phyloP scores from a whole-genome alignment of 2,329 filamentous ascomycete species.

The Teratosphaeria nubilosa region DNA sequence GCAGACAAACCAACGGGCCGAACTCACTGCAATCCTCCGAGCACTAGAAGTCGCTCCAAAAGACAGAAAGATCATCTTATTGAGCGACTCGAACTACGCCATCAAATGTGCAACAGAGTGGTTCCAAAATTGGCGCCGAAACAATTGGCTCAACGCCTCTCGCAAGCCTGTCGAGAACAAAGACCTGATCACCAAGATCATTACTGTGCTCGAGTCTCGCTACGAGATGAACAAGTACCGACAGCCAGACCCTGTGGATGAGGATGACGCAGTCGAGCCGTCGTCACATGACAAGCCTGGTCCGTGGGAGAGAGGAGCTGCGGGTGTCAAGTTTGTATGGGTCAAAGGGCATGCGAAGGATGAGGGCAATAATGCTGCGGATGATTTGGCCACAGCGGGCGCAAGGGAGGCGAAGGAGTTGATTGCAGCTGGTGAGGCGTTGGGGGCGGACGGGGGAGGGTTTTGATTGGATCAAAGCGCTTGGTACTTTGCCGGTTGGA shows the following conservation, averaged over 20 bases:
- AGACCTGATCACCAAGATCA: slow-evolving; percentile 67
- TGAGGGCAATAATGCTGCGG: slow-evolving; percentile 69
- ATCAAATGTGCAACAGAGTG: slow-evolving; percentile 84
- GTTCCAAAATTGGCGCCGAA: slow-evolving; percentile 63
- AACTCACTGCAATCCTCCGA: slow-evolving; percentile 77
- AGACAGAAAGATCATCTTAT: slow-evolving; percentile 61
- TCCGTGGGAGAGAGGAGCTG: slow-evolving; percentile 25
- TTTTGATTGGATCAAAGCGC: not conserved
- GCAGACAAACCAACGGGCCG: slow-evolving; percentile 95
- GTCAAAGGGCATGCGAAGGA: slow-evolving; percentile 74
- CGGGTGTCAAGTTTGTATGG: slow-evolving; percentile 59
- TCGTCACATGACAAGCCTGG: slow-evolving; percentile 2
- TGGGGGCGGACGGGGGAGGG: not conserved
- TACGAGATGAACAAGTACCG: slow-evolving; percentile 21
- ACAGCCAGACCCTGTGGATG: slow-evolving; percentile 22
- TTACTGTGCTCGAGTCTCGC: slow-evolving; percentile 57
- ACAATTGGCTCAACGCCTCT: slow-evolving; percentile 66
- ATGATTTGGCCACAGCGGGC: slow-evolving; percentile 62
- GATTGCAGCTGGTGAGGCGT: not conserved
- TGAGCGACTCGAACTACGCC: slow-evolving; percentile 82
- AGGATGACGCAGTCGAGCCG: slow-evolving; percentile 1
- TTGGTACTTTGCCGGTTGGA: not conserved
- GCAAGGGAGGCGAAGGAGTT: slow-evolving; percentile 37
- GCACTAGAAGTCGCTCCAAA: slow-evolving; percentile 66
- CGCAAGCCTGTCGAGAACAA: slow-evolving; percentile 72